Conservation (phyloP, 2,329 filamentous ascomycete genomes). For the Chaetoscypha palmicola region DNA sequence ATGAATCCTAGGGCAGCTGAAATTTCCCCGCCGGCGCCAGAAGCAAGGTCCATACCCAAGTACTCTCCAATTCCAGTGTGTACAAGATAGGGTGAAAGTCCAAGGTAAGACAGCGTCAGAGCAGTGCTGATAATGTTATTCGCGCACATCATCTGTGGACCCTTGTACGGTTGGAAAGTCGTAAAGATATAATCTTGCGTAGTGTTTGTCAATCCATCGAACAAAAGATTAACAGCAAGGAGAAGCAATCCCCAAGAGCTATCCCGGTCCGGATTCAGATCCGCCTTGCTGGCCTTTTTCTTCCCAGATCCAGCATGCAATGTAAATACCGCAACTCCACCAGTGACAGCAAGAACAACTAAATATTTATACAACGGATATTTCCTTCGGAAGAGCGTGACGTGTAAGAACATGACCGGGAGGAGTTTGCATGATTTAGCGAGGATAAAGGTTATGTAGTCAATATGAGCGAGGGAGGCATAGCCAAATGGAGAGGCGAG, state of each 20-base stretch:
- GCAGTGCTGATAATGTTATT: slow-evolving; percentile 83
- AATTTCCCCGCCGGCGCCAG: slow-evolving; percentile 66
- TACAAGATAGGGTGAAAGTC: slow-evolving; percentile 74
- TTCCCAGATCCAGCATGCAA: slow-evolving; percentile 67
- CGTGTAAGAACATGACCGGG: slow-evolving; percentile 96
- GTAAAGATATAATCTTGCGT: slow-evolving; percentile 93
- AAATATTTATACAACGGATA: slow-evolving; percentile 97
- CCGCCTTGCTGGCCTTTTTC: slow-evolving; percentile 36
- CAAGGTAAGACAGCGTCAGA: slow-evolving; percentile 69
- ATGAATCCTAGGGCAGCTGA: slow-evolving; percentile 75
- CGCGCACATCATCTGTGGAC: slow-evolving; percentile 99
- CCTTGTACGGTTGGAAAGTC: slow-evolving; percentile 71
- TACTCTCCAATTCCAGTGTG: slow-evolving; percentile 57
- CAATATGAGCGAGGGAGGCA: slow-evolving; percentile 83
- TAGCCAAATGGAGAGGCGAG: slow-evolving; percentile 95
- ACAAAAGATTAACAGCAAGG: slow-evolving; percentile 81
- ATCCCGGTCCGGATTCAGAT: slow-evolving; percentile 46
- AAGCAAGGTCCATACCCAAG: slow-evolving; percentile 56
- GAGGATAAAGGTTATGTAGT: slow-evolving; percentile 96
- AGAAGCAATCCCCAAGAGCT: slow-evolving; percentile 75
- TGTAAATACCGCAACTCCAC: slow-evolving; percentile 91
- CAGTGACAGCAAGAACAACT: slow-evolving; percentile 84
- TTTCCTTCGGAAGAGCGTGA: slow-evolving; percentile 79
- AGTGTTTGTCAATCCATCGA: slow-evolving; percentile 92
- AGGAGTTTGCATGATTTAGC: slow-evolving; percentile 97